phyloP scores from a whole-genome alignment of 2,329 filamentous ascomycete genomes.

The Diaporthe eres region DNA sequence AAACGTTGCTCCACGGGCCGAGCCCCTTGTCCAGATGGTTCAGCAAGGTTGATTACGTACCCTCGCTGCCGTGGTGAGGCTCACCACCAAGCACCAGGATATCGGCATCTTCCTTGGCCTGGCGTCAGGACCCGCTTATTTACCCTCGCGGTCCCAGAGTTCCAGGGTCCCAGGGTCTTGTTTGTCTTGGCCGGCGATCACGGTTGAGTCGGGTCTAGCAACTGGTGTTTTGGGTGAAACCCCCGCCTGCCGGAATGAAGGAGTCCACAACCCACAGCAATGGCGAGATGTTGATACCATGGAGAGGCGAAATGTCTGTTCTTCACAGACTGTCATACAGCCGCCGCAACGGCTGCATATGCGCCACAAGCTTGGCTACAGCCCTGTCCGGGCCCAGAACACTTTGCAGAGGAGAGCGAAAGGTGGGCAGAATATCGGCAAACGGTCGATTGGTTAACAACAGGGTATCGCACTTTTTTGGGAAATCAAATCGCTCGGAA shows the following conservation, averaged over 20 bases:
- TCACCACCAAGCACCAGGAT: not conserved
- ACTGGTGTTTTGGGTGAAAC: constrained; percentile 11
- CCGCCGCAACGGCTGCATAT: not conserved
- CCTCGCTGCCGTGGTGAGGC: not conserved
- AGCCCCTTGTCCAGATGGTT: not conserved
- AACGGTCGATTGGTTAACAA: not conserved
- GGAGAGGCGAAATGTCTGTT: not conserved
- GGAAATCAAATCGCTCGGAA: constrained; percentile 27
- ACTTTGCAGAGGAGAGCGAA: not conserved
- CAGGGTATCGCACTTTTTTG: constrained; percentile 33
- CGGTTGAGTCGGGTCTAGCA: constrained; percentile 27
- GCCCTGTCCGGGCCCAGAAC: constrained; percentile 8
- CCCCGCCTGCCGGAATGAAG: constrained; percentile 23
- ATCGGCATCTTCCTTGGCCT: not conserved
- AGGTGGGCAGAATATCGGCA: not conserved
- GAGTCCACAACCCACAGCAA: constrained; percentile 21
- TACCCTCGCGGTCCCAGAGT: not conserved
- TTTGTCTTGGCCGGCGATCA: constrained; percentile 28
- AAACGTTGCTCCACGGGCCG: constrained; percentile 5
- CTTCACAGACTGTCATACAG: not conserved
- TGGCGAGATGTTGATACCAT: constrained; percentile 23
- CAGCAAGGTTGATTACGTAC: not conserved
- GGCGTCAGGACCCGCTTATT: constrained; percentile 9
- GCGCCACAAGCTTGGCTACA: constrained; percentile 13
- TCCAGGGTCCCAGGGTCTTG: constrained; percentile 5